A percentile compares a stretch with the other conserved stretches of the same genome.
phyloP scores from a whole-genome alignment of 1,284 basidiomycete genomes.

The Marasmius tenuissimus region DNA sequence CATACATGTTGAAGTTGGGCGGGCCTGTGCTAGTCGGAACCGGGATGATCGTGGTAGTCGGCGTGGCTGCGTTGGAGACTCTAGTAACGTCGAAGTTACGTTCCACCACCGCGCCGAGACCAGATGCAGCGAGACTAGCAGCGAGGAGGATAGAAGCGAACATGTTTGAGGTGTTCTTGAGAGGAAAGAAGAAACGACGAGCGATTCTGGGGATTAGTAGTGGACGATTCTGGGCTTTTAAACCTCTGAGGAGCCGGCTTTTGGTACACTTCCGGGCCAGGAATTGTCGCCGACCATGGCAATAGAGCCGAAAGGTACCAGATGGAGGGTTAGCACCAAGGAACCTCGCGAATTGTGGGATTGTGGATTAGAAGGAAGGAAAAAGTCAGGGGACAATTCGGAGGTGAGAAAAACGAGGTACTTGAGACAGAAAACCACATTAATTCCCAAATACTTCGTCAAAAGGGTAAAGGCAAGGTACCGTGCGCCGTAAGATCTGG shows the following conservation, averaged over 20 bases:
- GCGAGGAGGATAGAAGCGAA: not conserved
- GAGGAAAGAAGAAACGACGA: not conserved
- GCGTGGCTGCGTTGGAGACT: not conserved
- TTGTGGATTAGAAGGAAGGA: not conserved
- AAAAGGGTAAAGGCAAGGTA: not conserved
- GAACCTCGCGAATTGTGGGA: not conserved
- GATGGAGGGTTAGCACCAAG: not conserved
- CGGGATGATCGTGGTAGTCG: not conserved
- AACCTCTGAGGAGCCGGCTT: not conserved
- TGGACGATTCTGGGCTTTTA: not conserved
- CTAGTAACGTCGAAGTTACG: not conserved
- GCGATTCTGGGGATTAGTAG: not conserved
- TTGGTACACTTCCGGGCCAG: not conserved
- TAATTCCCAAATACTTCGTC: not conserved
- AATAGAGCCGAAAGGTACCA: not conserved
- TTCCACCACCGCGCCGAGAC: not conserved
- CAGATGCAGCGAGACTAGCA: not conserved
- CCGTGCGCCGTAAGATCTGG: not conserved
- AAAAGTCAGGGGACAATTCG: not conserved
- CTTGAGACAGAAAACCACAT: not conserved
- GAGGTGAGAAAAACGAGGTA: not conserved
- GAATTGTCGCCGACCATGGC: not conserved
- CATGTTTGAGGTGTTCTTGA: not conserved
- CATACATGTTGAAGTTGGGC: constrained; percentile 1
- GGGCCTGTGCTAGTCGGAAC: not conserved